A percentile compares a stretch with the other conserved stretches of the same genome.
Evolutionary conservation across 2,329 filamentous ascomycete genomes (phyloP).

Genomic region (Elsinoe ampelina): DNA sequence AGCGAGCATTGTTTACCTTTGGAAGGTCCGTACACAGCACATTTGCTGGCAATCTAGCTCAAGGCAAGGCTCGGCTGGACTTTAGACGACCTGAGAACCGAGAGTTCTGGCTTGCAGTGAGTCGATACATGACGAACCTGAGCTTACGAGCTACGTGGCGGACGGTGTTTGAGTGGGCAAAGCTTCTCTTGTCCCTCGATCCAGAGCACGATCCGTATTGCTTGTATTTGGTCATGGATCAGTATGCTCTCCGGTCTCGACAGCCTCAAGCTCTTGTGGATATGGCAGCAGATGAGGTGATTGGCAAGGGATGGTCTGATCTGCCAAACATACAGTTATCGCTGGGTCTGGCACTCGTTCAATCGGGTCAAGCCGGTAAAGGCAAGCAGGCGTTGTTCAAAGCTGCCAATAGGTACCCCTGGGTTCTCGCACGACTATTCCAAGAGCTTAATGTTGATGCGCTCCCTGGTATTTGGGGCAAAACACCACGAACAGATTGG

Average conservation of each 20-base stretch:
- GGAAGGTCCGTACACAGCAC: slow-evolving; percentile 79
- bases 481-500: slow-evolving; percentile 54
- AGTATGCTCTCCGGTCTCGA: slow-evolving; percentile 71
- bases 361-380: slow-evolving; percentile 55
- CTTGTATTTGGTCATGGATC: slow-evolving; percentile 70
- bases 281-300: slow-evolving; percentile 48
- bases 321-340: slow-evolving; percentile 68
- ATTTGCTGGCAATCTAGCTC: slow-evolving; percentile 65
- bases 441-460: slow-evolving; percentile 68
- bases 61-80: slow-evolving; percentile 70
- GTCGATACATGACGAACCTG: slow-evolving; percentile 78
- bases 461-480: slow-evolving; percentile 76
- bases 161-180: slow-evolving; percentile 89
- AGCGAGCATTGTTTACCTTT: slow-evolving; percentile 85
- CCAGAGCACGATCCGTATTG: slow-evolving; percentile 70
- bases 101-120: slow-evolving; percentile 83
- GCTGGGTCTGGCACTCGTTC: slow-evolving; percentile 64
- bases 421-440: slow-evolving; percentile 74
- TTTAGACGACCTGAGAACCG: slow-evolving; percentile 79
- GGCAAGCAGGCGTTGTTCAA: slow-evolving; percentile 56
- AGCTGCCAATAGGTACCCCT: slow-evolving; percentile 68
- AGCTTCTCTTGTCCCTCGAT: slow-evolving; percentile 68
- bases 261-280: slow-evolving; percentile 69
- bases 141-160: slow-evolving; percentile 87
- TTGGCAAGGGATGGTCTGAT: slow-evolving; percentile 39